Evolutionary conservation across 1,284 basidiomycete species (phyloP).

Genomic region (Agroathelia rolfsii): DNA sequence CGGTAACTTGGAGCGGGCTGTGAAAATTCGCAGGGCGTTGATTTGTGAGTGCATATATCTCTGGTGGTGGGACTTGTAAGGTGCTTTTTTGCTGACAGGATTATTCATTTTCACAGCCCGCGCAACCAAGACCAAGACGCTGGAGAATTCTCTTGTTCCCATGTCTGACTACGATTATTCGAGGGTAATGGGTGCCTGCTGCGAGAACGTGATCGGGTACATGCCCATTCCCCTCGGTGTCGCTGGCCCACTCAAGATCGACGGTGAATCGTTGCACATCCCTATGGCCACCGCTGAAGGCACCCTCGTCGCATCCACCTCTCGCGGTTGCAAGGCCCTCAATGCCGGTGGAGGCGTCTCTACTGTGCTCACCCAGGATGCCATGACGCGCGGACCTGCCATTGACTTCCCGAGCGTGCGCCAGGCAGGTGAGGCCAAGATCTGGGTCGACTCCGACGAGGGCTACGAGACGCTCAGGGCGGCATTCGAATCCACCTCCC

Average conservation of each 20-base stretch:
- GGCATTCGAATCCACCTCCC: slow-evolving; percentile 90
- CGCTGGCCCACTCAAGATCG: slow-evolving; percentile 90
- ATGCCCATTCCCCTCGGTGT: slow-evolving; percentile 96
- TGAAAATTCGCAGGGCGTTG: slow-evolving; percentile 79
- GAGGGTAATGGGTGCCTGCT: slow-evolving; percentile 93
- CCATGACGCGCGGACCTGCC: slow-evolving; percentile 97
- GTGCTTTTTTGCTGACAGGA: background rate
- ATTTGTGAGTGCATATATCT: slow-evolving; percentile 84
- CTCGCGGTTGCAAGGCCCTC: slow-evolving; percentile 95
- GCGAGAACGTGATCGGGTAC: slow-evolving; percentile 98
- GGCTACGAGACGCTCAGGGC: slow-evolving; percentile 73
- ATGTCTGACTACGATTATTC: slow-evolving; percentile 88
- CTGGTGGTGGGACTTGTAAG: too few species aligned
- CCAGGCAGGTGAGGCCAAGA: slow-evolving; percentile 75
- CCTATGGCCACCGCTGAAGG: slow-evolving; percentile 99
- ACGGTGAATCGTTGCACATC: slow-evolving; percentile 80
- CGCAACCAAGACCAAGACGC: slow-evolving; percentile 74
- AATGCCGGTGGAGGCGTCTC: slow-evolving; percentile 94
- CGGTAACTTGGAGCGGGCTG: slow-evolving; percentile 81
- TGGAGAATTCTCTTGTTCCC: slow-evolving; percentile 81
- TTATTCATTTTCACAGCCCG: slow-evolving; percentile 47
- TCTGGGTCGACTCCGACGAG: slow-evolving; percentile 82
- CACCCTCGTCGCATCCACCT: slow-evolving; percentile 94
- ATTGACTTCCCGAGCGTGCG: slow-evolving; percentile 87
- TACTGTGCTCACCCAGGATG: slow-evolving; percentile 89